Base-by-base conservation (phyloP, 2,329 filamentous ascomycete genomes). In the Zymoseptoria passerinii region DNA sequence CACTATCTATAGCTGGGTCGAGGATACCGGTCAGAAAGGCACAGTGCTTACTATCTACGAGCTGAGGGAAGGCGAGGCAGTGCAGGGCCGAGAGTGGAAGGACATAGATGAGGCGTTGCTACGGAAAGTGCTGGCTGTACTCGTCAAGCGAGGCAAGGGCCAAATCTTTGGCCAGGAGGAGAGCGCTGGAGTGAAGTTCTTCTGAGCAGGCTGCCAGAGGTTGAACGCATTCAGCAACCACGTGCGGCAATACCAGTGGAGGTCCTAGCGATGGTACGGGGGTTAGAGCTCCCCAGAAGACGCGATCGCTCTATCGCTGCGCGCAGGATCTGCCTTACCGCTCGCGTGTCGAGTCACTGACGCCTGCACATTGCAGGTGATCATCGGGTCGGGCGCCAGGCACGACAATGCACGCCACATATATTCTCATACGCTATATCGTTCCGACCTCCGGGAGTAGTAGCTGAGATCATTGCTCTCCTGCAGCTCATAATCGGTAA, bases 131-230 rank as follows among this genome's bases (percentile, higher is more conserved):
- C 79, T 99, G 53, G 82, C 83, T 60, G 80, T 94, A 53, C 80
- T 96, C 53, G 92, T 95, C 40, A 96, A 95, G 80, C 83, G 87
- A 62, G 91, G 91, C 66, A 95, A 89, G 76, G 92, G 92, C 13
- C 92, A 97, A 74, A 85, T 97, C 27, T 97, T 99, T 76, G 92
- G 92, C 35, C 83, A 84, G 56, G 91, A 92, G 68, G 90, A 92
- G 71, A 88, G 89, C 61, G 84, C 89, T 69, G 94, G 94, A 68
- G 90, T 97, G 64, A 99, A 99, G 77, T 97, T 99, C 77, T 97
- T 97, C 72, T 96, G 77, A 86, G 44, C 13, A 23, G 28, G 16
- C 20, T 8, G 23, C 16, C 13, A 16, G 35, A 2, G 35, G 16
- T 40, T 9, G 35, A 40, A 16, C 35, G 16, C 1, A 4, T 16